Conservation (phyloP, 176 grass and related monocot genomes). For the Phyllostachys edulis region DNA sequence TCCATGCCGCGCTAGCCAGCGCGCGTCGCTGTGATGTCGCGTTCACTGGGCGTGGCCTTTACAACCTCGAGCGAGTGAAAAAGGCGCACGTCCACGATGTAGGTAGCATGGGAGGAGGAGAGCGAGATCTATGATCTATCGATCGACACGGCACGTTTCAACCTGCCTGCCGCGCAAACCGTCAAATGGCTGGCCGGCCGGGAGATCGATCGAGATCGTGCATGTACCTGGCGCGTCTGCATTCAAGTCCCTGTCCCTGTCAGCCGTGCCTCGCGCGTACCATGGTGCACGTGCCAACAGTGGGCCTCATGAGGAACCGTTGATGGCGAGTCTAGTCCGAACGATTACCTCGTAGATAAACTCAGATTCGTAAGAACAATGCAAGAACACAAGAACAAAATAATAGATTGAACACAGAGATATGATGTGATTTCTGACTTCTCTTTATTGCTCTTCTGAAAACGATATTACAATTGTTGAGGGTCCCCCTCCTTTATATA, state of each 20-base stretch:
- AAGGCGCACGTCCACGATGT: not conserved
- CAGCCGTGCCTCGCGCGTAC: not conserved
- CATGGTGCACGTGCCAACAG: slow-evolving; percentile 37
- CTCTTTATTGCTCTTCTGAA: too few relatives aligned
- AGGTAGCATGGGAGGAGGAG: too few relatives aligned
- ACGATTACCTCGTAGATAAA: too few relatives aligned
- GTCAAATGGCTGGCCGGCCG: not conserved
- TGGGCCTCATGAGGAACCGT: not conserved
- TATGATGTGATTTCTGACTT: too few relatives aligned
- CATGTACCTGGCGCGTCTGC: not conserved
- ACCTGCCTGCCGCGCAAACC: not conserved
- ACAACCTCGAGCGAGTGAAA: not conserved
- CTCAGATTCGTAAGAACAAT: too few relatives aligned
- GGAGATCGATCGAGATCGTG: not conserved
- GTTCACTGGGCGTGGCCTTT: not conserved
- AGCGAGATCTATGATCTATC: not conserved
- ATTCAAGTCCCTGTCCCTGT: not conserved
- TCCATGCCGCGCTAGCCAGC: not conserved
- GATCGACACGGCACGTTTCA: not conserved
- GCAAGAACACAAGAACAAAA: too few relatives aligned
- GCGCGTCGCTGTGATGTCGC: slow-evolving; percentile 4
- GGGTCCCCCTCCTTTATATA: too few relatives aligned
- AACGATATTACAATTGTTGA: too few relatives aligned
- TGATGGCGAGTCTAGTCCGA: too few relatives aligned
- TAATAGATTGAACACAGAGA: too few relatives aligned